Evolutionary conservation across 208 protist genomes (phyloP), one percentile per base, ranked within the genome.

Genomic region (Leishmania tropica): DNA sequence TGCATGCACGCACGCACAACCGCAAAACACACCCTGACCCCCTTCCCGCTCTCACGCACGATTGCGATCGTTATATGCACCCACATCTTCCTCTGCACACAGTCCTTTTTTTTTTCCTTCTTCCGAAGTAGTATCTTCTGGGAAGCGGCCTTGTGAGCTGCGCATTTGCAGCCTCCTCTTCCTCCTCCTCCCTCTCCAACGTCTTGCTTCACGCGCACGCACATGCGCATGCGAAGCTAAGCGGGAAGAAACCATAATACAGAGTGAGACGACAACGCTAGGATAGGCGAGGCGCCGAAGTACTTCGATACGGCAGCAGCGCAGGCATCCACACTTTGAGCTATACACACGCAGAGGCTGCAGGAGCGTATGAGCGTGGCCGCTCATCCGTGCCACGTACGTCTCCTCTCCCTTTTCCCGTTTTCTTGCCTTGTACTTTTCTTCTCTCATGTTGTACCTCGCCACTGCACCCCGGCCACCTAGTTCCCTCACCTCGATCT

Each of bases 341-440:
- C 40, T 8, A 21, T 31, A 35, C 17, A 54, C 11, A 54, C 45
- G 13, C 45, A 51, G 70, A 74, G 13, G 28, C 45, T 21, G 7
- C 40, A 54, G 45, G 4, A 24, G 7, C 11, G n/a, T 45, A 45
- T 47, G 24, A 2, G 70, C 24, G 42, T 74, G 0, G 70, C 8
- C 70, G 28, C 47, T 54, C 11, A 13, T 53, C 67, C 80, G 53
- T 79, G 48, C 68, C 21, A n/a, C 17, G 80, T 53, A 35, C 65
- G 28, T 28, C 68, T 82, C 35, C 81, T 13, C 31, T 64, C 42
- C n/a, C 35, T 54, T 81, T 80, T 24, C 35, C 71, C n/a, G 3
- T 53, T 53, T 74, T 54, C 3, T 53, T 51, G n/a, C 13, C n/a
- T 17, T 74, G 19, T 19, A 28, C 10, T 4, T 35, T 17, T 74